phyloP scores from a whole-genome alignment of 2,329 filamentous ascomycete genomes.

The Trichoderma afroharzianum region DNA sequence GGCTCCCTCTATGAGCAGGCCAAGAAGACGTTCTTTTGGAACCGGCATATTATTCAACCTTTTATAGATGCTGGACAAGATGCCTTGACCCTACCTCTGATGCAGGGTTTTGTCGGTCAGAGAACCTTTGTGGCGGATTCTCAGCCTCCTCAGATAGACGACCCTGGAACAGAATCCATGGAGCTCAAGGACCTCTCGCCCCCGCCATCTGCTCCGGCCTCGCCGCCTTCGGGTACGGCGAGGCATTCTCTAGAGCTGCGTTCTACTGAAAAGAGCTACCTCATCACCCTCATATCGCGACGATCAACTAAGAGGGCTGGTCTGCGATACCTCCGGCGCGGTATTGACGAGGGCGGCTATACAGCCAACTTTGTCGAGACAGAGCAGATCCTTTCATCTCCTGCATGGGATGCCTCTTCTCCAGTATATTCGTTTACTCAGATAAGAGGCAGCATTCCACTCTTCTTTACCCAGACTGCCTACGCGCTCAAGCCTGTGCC shows the following conservation, averaged over 20 bases:
- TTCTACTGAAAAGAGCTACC: conserved; percentile 55
- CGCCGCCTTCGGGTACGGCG: conserved; percentile 25
- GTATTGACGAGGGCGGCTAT: conserved; percentile 84
- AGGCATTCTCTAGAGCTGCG: conserved; percentile 40
- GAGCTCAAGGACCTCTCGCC: conserved; percentile 42
- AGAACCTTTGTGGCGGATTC: conserved; percentile 70
- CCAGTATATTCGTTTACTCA: conserved; percentile 83
- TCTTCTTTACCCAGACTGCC: conserved; percentile 93
- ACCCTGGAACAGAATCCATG: conserved; percentile 42
- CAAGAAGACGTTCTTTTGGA: conserved; percentile 88
- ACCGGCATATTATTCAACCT: conserved; percentile 67
- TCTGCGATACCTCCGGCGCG: conserved; percentile 82
- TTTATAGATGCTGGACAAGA: conserved; percentile 74
- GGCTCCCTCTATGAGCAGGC: conserved; percentile 66
- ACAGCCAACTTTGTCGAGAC: conserved; percentile 92
- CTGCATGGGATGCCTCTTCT: conserved; percentile 57
- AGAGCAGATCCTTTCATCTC: conserved; percentile 81
- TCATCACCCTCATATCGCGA: conserved; percentile 89
- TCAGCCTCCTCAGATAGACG: conserved; percentile 53
- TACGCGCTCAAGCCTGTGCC: conserved; percentile 90
- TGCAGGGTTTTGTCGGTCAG: conserved; percentile 95
- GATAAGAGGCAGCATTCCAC: conserved; percentile 82
- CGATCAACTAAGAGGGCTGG: conserved; percentile 83
- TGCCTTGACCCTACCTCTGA: conserved; percentile 70
- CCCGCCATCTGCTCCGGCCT: conserved; percentile 25